phyloP scores from a whole-genome alignment of 805 yeast genomes.

The Debaryomyces hansenii region DNA sequence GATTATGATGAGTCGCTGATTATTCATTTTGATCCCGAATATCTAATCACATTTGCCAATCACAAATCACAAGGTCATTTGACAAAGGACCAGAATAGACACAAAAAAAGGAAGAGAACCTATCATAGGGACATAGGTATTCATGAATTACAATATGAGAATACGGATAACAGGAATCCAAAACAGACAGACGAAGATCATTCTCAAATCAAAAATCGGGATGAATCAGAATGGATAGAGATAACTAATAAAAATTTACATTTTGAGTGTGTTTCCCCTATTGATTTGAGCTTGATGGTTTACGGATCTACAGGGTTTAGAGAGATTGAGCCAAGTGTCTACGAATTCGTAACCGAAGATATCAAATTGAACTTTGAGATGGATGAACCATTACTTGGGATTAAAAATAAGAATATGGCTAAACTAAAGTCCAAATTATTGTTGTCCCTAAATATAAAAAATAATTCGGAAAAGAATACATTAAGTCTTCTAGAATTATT shows the following conservation, averaged over 20 bases:
- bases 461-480: background rate
- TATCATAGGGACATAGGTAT: conserved; percentile 10
- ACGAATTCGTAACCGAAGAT: conserved; percentile 11
- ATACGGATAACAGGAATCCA: conserved; percentile 9
- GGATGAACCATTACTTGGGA: conserved; percentile 6
- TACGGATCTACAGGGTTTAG: background rate
- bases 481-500: conserved; percentile 4
- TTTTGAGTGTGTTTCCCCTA: conserved; percentile 10
- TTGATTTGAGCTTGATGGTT: conserved; percentile 1
- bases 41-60: conserved; percentile 6
- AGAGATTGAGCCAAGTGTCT: background rate
- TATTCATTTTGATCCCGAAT: conserved; percentile 14
- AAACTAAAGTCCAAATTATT: conserved; percentile 11
- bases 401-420: conserved; percentile 8
- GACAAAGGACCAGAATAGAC: conserved; percentile 1
- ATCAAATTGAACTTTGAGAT: conserved; percentile 12
- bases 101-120: conserved; percentile 8
- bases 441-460: conserved; percentile 11
- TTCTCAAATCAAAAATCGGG: conserved; percentile 1
- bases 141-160: conserved; percentile 15
- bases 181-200: background rate
- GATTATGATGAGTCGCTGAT: conserved; percentile 1
- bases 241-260: conserved; percentile 10
- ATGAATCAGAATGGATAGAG: conserved; percentile 8
- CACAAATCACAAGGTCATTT: background rate